A percentile compares a stretch with the other conserved stretches of the same genome.
phyloP scores from a whole-genome alignment of 2,329 filamentous ascomycete species.

The Penicillium brevicompactum region DNA sequence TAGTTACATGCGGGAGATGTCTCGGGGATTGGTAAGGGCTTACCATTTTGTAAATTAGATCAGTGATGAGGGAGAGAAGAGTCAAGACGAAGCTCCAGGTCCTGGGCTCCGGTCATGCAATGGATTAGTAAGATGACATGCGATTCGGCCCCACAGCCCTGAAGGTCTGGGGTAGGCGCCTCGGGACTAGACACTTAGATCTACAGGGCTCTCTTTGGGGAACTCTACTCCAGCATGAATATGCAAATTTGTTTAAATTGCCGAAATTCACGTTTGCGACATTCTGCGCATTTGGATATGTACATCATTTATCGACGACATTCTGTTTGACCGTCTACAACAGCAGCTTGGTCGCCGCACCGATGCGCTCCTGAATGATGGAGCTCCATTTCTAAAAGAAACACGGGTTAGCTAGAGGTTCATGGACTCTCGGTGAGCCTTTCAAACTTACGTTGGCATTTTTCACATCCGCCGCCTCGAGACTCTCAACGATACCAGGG shows the following conservation, averaged over 20 bases:
- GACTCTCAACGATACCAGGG: slow-evolving; percentile 64
- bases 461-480: slow-evolving; percentile 53
- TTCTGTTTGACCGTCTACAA: slow-evolving; percentile 14
- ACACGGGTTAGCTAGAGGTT: slow-evolving; percentile 7
- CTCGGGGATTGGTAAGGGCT: not conserved
- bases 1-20: not conserved
- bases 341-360: slow-evolving; percentile 34
- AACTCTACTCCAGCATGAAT: not conserved
- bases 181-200: too few relatives aligned
- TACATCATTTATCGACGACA: not conserved
- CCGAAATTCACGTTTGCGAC: not conserved
- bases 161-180: not conserved
- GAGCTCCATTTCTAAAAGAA: slow-evolving; percentile 41
- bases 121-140: slow-evolving; percentile 7
- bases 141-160: not conserved
- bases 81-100: not conserved
- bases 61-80: not conserved
- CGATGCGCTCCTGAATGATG: slow-evolving; percentile 41
- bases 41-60: slow-evolving; percentile 23
- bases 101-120: slow-evolving; percentile 2
- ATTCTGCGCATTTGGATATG: not conserved
- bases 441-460: slow-evolving; percentile 54
- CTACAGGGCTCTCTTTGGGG: too few relatives aligned
- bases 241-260: not conserved
- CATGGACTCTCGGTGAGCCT: not conserved